Evolutionary conservation across 2,329 filamentous ascomycete genomes (phyloP).

Genomic region (Trichoderma aggressivum): DNA sequence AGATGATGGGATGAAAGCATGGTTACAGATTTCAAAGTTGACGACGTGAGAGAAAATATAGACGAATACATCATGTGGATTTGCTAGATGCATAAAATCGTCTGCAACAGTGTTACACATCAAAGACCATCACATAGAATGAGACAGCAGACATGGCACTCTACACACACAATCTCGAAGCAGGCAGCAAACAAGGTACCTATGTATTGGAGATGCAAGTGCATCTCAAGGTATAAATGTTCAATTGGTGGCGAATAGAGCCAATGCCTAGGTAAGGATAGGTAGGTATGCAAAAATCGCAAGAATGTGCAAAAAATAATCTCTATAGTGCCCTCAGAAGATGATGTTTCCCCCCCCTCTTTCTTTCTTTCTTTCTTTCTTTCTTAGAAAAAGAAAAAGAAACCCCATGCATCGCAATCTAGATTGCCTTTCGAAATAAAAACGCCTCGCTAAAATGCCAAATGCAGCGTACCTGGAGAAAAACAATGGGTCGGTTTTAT

Average conservation of each 20-base stretch:
- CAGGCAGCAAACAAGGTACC: not conserved
- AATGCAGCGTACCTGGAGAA: not conserved
- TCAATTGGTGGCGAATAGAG: not conserved
- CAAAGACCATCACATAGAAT: not conserved
- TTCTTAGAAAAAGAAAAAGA: not conserved
- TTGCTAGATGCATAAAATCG: not conserved
- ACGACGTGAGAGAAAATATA: not conserved
- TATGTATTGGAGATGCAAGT: not conserved
- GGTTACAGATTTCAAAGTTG: not conserved
- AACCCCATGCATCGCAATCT: not conserved
- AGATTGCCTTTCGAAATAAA: not conserved
- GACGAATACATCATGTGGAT: not conserved
- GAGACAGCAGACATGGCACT: not conserved
- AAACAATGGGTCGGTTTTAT: not conserved
- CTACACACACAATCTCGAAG: not conserved
- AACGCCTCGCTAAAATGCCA: slow-evolving; percentile 16
- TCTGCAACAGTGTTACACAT: not conserved
- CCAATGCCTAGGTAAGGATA: not conserved
- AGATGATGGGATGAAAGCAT: not conserved
- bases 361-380: not conserved
- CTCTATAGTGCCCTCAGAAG: not conserved
- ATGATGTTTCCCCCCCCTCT: not conserved
- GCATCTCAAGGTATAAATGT: not conserved
- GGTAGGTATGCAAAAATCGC: not conserved
- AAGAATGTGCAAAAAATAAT: not conserved